Evolutionary conservation across 2,329 filamentous ascomycete species (phyloP).

Genomic region (Zelopaecilomyces penicillatus): DNA sequence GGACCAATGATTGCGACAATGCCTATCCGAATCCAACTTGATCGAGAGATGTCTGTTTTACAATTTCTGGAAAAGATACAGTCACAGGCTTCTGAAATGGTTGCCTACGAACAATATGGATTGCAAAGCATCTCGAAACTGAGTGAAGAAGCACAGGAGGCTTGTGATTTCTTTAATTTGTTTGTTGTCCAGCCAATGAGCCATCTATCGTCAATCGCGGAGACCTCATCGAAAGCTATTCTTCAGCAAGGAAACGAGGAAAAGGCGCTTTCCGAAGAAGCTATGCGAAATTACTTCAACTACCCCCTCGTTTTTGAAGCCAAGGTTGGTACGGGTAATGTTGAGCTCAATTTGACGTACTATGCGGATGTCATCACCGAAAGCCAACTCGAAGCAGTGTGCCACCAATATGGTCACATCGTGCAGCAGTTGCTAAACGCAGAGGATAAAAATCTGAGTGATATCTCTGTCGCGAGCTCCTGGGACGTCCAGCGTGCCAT

Average conservation of each 20-base stretch:
- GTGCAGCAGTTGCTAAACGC: conserved; percentile 8
- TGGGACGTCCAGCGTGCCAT: conserved; percentile 4
- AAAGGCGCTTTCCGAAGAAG: conserved; percentile 7
- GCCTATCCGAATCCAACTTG: conserved; percentile 10
- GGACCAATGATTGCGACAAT: conserved; percentile 9
- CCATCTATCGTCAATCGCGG: not conserved
- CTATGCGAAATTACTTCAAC: conserved; percentile 12
- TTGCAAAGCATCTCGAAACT: conserved; percentile 6
- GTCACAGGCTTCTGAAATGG: conserved; percentile 5
- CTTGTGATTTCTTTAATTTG: conserved; percentile 6
- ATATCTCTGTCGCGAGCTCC: not conserved
- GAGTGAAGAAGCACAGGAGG: conserved; percentile 2
- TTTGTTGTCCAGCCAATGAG: conserved; percentile 7
- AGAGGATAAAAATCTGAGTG: conserved; percentile 1
- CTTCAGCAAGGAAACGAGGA: conserved; percentile 2
- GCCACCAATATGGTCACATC: conserved; percentile 10
- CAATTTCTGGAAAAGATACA: conserved; percentile 2
- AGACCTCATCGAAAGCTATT: conserved; percentile 7
- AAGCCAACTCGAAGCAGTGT: conserved; percentile 6
- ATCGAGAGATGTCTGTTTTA: conserved; percentile 1
- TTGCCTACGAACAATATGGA: conserved; percentile 7
- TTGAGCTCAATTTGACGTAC: conserved; percentile 9
- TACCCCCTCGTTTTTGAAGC: conserved; percentile 11
- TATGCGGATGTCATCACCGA: conserved; percentile 6
- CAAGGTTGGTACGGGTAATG: conserved; percentile 4